phyloP scores from a whole-genome alignment of 139 green algal genomes.

The Chlorella sp. region DNA sequence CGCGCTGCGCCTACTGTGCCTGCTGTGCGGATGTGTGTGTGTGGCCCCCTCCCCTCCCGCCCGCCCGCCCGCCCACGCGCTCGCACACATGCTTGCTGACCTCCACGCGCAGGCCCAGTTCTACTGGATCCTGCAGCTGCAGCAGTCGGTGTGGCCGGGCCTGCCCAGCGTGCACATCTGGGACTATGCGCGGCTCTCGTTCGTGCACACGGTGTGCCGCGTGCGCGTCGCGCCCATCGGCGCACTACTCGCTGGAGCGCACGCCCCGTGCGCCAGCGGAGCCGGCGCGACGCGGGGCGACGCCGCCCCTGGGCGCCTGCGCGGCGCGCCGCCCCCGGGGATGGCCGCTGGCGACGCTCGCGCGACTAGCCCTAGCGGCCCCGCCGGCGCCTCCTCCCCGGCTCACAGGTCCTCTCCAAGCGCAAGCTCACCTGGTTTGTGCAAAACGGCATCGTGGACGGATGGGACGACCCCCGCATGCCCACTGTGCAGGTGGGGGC shows the following conservation, averaged over 20 bases:
- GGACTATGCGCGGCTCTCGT: slow-evolving; percentile 96
- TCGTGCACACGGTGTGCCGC: too few species aligned
- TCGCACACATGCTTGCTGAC: neutral
- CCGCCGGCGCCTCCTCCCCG: too few species aligned
- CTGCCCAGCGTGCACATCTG: slow-evolving; percentile 92
- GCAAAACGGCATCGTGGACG: slow-evolving; percentile 79
- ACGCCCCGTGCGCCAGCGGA: too few species aligned
- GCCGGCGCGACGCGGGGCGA: too few species aligned
- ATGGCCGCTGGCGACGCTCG: too few species aligned
- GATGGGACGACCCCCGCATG: slow-evolving; percentile 96
- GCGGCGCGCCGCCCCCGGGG: too few species aligned
- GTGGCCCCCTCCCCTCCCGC: neutral
- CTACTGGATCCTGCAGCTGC: slow-evolving; percentile 81
- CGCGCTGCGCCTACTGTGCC: too few species aligned
- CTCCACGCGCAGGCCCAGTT: slow-evolving; percentile 70
- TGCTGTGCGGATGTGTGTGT: neutral
- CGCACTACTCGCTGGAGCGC: too few species aligned
- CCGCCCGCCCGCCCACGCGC: neutral
- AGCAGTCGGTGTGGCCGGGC: slow-evolving; percentile 69
- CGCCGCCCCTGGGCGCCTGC: too few species aligned
- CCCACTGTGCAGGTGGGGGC: slow-evolving; percentile 90
- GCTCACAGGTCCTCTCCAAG: slow-evolving; percentile 95
- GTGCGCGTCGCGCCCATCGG: too few species aligned
- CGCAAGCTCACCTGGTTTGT: slow-evolving; percentile 98
- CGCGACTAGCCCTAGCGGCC: too few species aligned